phyloP scores from a whole-genome alignment of 73 alveolate genomes.

The Strombidium stylifer region DNA sequence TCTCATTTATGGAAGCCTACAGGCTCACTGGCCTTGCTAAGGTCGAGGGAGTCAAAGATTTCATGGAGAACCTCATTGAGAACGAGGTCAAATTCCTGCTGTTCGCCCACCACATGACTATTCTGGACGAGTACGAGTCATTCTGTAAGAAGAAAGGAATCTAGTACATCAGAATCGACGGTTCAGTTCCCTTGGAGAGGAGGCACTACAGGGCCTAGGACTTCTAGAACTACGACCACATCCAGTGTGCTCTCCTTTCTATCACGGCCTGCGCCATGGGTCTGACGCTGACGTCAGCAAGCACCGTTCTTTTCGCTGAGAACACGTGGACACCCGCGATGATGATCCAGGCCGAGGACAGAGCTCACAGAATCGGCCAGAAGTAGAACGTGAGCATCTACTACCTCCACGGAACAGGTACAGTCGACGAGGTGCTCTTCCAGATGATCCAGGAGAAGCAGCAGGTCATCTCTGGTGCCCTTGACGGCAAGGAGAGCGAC shows the following conservation, averaged over 20 bases:
- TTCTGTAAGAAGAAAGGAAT: conserved; percentile 34
- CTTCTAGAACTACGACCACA: conserved; percentile 67
- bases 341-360: conserved; percentile 96
- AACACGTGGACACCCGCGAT: conserved; percentile 91
- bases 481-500: conserved; percentile 43
- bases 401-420: conserved; percentile 81
- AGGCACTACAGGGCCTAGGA: conserved; percentile 67
- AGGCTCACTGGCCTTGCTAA: conserved; percentile 77
- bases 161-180: conserved; percentile 75
- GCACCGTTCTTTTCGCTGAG: conserved; percentile 94
- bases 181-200: conserved; percentile 52
- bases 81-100: conserved; percentile 71
- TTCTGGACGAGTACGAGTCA: conserved; percentile 63
- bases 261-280: conserved; percentile 90
- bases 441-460: conserved; percentile 56
- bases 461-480: conserved; percentile 52
- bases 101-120: conserved; percentile 87
- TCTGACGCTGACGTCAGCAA: conserved; percentile 91
- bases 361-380: conserved; percentile 97
- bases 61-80: conserved; percentile 67
- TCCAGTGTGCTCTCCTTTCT: conserved; percentile 79
- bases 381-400: conserved; percentile 77
- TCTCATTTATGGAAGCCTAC: conserved; percentile 38
- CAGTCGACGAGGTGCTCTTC: conserved; percentile 78
- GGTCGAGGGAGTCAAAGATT: conserved; percentile 79